These are phyloP conservation scores for Linnemannia elongata DNA, from an alignment of 192 early-diverging fungal genomes.

Conservation along the genomic window DNA sequence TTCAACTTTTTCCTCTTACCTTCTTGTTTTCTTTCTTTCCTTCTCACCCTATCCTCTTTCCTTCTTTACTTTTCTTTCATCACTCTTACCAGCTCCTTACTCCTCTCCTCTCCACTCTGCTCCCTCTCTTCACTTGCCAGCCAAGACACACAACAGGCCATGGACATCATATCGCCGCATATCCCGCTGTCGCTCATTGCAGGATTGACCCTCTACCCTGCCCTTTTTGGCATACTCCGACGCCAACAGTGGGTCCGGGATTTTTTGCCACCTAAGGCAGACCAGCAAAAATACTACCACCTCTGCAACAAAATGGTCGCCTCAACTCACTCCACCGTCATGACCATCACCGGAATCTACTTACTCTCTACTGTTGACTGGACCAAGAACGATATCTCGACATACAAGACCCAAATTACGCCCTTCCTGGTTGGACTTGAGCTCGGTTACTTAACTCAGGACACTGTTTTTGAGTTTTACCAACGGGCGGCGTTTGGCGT, in stretches of 20 bases:
- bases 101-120: not conserved
- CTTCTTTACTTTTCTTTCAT: not conserved
- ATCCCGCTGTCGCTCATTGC: conserved; percentile 37
- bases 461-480: conserved; percentile 39
- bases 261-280: conserved; percentile 29
- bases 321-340: conserved; percentile 35
- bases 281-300: conserved; percentile 28
- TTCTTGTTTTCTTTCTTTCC: not conserved
- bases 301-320: conserved; percentile 37
- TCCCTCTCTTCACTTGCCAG: not conserved
- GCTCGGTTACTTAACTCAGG: conserved; percentile 37
- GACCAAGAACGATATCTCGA: conserved; percentile 37
- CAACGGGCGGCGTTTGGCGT: conserved; percentile 22
- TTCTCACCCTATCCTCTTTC: not conserved
- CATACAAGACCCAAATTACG: conserved; percentile 22
- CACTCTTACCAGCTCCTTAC: not conserved
- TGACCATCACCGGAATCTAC: conserved; percentile 23
- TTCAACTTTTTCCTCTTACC: not conserved
- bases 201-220: conserved; percentile 32
- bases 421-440: conserved; percentile 47
- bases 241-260: conserved; percentile 20
- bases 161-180: conserved; percentile 39
- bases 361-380: conserved; percentile 33
- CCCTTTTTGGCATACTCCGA: conserved; percentile 20
- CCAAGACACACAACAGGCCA: not conserved